phyloP scores from a whole-genome alignment of 306 rosid species.

The Fragaria nilgerrensis region DNA sequence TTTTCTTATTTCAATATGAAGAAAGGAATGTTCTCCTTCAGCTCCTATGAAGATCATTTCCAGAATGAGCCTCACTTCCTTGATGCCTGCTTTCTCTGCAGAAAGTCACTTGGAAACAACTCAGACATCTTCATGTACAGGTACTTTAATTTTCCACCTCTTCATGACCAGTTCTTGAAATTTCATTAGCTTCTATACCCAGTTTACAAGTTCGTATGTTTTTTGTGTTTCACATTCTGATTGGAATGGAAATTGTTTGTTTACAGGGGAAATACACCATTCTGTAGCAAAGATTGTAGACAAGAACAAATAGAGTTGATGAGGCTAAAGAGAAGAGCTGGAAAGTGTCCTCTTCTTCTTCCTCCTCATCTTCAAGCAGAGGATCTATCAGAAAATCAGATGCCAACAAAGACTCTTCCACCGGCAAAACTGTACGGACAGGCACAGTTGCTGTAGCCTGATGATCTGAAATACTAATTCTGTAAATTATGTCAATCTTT shows the following conservation, averaged over 20 bases:
- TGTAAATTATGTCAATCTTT: background rate
- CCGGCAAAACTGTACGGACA: slow-evolving; percentile 51
- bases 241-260: slow-evolving; percentile 6
- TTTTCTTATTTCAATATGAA: slow-evolving; percentile 25
- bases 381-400: slow-evolving; percentile 56
- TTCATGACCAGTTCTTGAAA: background rate
- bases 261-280: slow-evolving; percentile 94
- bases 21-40: slow-evolving; percentile 50
- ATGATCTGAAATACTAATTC: background rate
- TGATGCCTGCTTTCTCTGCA: slow-evolving; percentile 76
- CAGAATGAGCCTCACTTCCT: slow-evolving; percentile 72
- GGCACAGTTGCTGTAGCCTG: slow-evolving; percentile 77
- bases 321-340: slow-evolving; percentile 67
- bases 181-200: background rate
- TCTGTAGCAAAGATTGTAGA: slow-evolving; percentile 92
- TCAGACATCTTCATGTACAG: slow-evolving; percentile 94
- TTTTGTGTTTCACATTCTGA: slow-evolving; percentile 19
- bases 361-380: slow-evolving; percentile 43
- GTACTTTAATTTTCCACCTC: slow-evolving; percentile 21
- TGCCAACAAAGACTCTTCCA: slow-evolving; percentile 43
- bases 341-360: slow-evolving; percentile 33
- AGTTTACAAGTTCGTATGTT: background rate
- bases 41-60: slow-evolving; percentile 39
- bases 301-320: slow-evolving; percentile 77
- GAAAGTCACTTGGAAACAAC: slow-evolving; percentile 61